Conservation (phyloP, 805 yeast species). For the Ogataea henricii region DNA sequence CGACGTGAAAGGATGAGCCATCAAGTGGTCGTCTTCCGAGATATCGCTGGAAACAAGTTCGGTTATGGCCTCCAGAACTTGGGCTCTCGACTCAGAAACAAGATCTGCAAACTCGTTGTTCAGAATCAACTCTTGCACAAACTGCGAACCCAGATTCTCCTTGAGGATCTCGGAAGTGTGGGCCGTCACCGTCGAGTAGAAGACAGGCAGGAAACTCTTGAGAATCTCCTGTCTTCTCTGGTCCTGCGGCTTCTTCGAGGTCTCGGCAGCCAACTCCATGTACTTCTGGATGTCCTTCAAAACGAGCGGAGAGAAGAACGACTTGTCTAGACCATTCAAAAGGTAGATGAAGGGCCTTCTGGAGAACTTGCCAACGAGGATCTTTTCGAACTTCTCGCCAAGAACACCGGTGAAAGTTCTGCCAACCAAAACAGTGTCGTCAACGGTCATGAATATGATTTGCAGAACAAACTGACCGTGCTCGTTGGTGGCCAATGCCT, state of each 20-base stretch:
- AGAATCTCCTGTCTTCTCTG: slow-evolving; percentile 73
- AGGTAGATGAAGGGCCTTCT: slow-evolving; percentile 88
- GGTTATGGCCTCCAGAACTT: slow-evolving; percentile 57
- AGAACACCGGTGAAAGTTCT: slow-evolving; percentile 70
- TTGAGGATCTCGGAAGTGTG: slow-evolving; percentile 53
- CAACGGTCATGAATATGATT: slow-evolving; percentile 81
- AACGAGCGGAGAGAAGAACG: slow-evolving; percentile 73
- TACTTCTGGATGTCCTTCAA: slow-evolving; percentile 62
- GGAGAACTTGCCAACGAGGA: slow-evolving; percentile 71
- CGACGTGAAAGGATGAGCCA: slow-evolving; percentile 70
- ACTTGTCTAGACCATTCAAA: slow-evolving; percentile 74
- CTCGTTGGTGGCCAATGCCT: slow-evolving; percentile 77
- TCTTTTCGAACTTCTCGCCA: slow-evolving; percentile 51
- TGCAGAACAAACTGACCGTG: slow-evolving; percentile 81
- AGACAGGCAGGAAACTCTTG: slow-evolving; percentile 62
- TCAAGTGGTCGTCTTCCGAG: slow-evolving; percentile 63
- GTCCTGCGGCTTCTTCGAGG: slow-evolving; percentile 84
- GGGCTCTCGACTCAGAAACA: slow-evolving; percentile 34
- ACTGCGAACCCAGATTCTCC: slow-evolving; percentile 84
- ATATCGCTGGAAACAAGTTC: slow-evolving; percentile 69
- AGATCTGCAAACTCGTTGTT: slow-evolving; percentile 42
- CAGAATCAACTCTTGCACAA: slow-evolving; percentile 71
- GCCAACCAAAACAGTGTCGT: slow-evolving; percentile 83
- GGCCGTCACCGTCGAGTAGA: slow-evolving; percentile 56
- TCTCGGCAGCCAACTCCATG: slow-evolving; percentile 59